phyloP scores from a whole-genome alignment of 176 grass and related monocot species.

The Triticum urartu region DNA sequence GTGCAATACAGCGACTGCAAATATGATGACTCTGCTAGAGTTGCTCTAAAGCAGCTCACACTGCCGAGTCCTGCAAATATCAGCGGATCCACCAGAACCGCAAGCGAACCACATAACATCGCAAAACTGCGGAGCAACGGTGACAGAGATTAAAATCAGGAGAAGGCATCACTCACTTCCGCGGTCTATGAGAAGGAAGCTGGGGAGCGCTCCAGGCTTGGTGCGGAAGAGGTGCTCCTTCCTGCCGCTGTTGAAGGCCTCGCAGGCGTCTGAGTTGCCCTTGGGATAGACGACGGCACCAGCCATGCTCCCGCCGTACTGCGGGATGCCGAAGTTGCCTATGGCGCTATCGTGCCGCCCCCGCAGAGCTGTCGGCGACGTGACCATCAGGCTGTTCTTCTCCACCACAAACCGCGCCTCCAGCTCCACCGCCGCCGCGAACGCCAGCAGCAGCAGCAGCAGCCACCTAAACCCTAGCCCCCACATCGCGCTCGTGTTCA shows the following conservation, averaged over 20 bases:
- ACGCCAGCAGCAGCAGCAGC: not conserved
- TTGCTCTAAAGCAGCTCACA: not conserved
- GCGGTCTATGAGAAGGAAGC: constrained; percentile 92
- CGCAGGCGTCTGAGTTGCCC: constrained; percentile 63
- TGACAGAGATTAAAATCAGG: not conserved
- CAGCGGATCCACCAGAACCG: not conserved
- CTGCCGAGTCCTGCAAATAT: not conserved
- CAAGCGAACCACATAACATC: not conserved
- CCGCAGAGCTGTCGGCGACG: constrained; percentile 54
- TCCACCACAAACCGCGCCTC: constrained; percentile 89
- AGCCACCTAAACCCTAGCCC: constrained; percentile 31
- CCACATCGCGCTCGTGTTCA: constrained; percentile 3
- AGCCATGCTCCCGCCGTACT: constrained; percentile 97
- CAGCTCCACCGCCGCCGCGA: constrained; percentile 17
- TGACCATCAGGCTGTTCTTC: constrained; percentile 99
- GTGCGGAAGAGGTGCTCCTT: constrained; percentile 54
- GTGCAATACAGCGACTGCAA: no score
- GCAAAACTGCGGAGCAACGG: not conserved
- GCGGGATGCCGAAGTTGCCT: constrained; percentile 94
- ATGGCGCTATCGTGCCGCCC: constrained; percentile 90
- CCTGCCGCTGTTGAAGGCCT: constrained; percentile 35
- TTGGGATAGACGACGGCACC: constrained; percentile 83
- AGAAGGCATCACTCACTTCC: constrained; percentile 51
- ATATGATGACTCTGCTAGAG: no score
- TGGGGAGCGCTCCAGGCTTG: constrained; percentile 78